Evolutionary conservation across 148 eudicot species (phyloP).

Genomic region (Beta vulgaris): DNA sequence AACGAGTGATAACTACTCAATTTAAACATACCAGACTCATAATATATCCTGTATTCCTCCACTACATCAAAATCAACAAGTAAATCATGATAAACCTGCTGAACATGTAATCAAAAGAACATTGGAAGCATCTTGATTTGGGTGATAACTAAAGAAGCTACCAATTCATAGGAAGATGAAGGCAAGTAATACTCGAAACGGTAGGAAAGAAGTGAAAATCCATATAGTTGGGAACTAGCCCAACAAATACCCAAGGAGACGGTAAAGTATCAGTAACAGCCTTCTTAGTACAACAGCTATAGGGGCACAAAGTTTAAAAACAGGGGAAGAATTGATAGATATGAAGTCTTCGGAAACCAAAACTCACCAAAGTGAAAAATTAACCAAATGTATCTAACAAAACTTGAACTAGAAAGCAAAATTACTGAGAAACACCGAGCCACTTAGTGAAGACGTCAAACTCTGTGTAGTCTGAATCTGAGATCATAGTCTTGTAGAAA

Average conservation of each 20-base stretch:
- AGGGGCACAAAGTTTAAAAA: background rate
- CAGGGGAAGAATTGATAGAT: background rate
- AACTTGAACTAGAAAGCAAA: slow-evolving; percentile 10
- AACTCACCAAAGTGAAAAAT: background rate
- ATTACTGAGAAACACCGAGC: slow-evolving; percentile 44
- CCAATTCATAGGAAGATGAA: no score
- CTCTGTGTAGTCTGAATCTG: slow-evolving; percentile 43
- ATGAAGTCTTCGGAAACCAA: slow-evolving; percentile 5
- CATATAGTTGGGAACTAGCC: background rate
- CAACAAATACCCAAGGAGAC: background rate
- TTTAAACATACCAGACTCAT: no score
- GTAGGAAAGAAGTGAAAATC: no score
- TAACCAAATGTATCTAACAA: slow-evolving; percentile 16
- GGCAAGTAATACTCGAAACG: no score
- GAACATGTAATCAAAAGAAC: no score
- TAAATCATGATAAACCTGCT: no score
- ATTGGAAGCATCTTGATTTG: no score
- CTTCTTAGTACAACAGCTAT: background rate
- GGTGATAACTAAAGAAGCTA: no score
- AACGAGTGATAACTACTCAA: no score
- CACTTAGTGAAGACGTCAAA: slow-evolving; percentile 46
- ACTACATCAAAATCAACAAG: no score
- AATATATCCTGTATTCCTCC: no score
- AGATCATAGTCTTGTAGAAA: slow-evolving; percentile 44
- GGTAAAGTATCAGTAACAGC: background rate